Conservation (phyloP, 2,329 filamentous ascomycete species). For the Xylariaceae sp. region DNA sequence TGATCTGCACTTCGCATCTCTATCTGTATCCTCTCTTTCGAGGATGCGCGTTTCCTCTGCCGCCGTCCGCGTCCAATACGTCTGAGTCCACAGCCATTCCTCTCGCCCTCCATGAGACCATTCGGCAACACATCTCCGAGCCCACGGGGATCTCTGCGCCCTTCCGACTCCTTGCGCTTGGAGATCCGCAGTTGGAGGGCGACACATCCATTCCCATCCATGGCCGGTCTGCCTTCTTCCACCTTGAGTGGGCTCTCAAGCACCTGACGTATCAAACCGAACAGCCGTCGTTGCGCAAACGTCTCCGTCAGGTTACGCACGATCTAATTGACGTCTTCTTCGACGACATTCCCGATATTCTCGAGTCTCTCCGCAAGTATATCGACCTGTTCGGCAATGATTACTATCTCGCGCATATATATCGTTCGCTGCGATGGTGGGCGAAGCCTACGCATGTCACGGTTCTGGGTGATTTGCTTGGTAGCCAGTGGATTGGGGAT, state of each 20-base stretch:
- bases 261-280: conserved; percentile 45
- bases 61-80: conserved; percentile 24
- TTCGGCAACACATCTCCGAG: conserved; percentile 31
- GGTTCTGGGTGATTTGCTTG: conserved; percentile 84
- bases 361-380: conserved; percentile 67
- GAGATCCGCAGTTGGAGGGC: conserved; percentile 90
- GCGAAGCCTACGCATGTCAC: conserved; percentile 77
- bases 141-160: conserved; percentile 49
- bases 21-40: conserved; percentile 83
- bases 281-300: conserved; percentile 45
- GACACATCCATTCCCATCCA: conserved; percentile 72
- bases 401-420: conserved; percentile 89
- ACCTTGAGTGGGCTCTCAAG: conserved; percentile 43
- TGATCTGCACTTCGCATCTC: conserved; percentile 68
- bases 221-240: conserved; percentile 49
- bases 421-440: conserved; percentile 79
- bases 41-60: conserved; percentile 71
- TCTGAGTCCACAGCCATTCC: conserved; percentile 12
- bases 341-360: conserved; percentile 62
- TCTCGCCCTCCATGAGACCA: conserved; percentile 36
- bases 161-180: conserved; percentile 81
- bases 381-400: conserved; percentile 92
- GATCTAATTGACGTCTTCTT: conserved; percentile 56
- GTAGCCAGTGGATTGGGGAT: conserved; percentile 90
- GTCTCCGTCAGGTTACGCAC: conserved; percentile 50